Evolutionary conservation across 116 monocot genomes (phyloP).

Genomic region (Trichopus zeylanicus): DNA sequence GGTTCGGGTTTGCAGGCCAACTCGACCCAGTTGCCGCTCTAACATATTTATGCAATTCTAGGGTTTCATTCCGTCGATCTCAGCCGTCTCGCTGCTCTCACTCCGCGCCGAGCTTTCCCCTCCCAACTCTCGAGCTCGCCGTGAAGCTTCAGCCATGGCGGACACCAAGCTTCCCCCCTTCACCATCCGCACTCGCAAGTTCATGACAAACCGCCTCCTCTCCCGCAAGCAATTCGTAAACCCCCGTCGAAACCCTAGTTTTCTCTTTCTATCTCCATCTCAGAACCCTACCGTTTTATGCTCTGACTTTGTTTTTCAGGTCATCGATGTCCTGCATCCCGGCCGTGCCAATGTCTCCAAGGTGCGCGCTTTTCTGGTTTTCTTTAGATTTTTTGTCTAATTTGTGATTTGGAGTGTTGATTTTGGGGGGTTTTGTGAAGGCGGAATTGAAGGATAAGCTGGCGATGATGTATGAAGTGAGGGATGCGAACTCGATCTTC

Average conservation of each 20-base stretch:
- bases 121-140: no score
- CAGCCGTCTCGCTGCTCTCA: no score
- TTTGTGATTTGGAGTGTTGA: not conserved
- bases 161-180: not conserved
- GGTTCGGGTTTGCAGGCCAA: no score
- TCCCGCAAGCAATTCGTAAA: constrained; percentile 9
- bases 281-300: not conserved
- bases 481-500: not conserved
- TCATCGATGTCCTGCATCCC: constrained; percentile 6
- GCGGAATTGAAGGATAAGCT: not conserved
- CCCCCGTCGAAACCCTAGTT: not conserved
- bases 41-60: no score
- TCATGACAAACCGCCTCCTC: constrained; percentile 9
- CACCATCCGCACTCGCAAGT: constrained; percentile 8
- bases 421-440: not conserved
- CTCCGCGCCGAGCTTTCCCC: no score
- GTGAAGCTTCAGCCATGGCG: not conserved
- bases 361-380: not conserved
- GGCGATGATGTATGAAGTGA: not conserved
- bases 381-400: not conserved
- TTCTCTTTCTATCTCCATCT: not conserved
- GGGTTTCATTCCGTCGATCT: no score
- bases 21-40: no score
- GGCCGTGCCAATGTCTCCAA: constrained; percentile 3
- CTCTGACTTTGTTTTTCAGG: not conserved